Percentiles rank a stretch among this genome's conserved stretches.
Conservation (phyloP, 2,329 filamentous ascomycete species). For the Aspergillus sp. region DNA sequence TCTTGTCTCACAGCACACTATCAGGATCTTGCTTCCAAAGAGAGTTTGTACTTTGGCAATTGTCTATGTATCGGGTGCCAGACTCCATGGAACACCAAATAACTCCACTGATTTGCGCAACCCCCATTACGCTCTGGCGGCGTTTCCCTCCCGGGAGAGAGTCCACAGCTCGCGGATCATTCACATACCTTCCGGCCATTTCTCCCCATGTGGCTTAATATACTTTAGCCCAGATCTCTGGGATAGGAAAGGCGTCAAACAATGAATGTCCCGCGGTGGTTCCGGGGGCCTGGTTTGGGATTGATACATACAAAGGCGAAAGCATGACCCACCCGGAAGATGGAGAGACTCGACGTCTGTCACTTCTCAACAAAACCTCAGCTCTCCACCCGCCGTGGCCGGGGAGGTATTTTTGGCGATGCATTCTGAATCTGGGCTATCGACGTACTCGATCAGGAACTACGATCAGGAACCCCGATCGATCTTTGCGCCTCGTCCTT, state of each 20-base stretch:
- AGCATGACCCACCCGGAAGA: not conserved
- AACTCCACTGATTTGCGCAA: conserved; percentile 1
- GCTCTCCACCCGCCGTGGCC: not conserved
- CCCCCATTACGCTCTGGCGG: not conserved
- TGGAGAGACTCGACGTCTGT: not conserved
- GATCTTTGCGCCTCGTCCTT: not conserved
- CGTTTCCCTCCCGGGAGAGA: not conserved
- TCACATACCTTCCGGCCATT: not conserved
- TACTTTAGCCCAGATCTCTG: not conserved
- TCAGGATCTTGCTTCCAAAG: not conserved
- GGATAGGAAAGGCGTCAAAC: not conserved
- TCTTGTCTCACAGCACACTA: not conserved
- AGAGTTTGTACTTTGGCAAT: not conserved
- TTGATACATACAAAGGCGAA: not conserved
- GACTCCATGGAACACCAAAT: not conserved
- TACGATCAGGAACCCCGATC: not conserved
- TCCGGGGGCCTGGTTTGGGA: not conserved
- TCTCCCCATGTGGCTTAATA: conserved; percentile 4
- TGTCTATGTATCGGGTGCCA: not conserved
- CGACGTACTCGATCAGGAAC: not conserved
- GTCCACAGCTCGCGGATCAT: not conserved
- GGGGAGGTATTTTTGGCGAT: not conserved
- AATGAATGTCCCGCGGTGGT: not conserved
- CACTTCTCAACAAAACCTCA: not conserved
- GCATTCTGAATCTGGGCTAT: not conserved